Evolutionary conservation across 176 grass and related monocot genomes (phyloP).

Genomic region (Olyra latifolia): DNA sequence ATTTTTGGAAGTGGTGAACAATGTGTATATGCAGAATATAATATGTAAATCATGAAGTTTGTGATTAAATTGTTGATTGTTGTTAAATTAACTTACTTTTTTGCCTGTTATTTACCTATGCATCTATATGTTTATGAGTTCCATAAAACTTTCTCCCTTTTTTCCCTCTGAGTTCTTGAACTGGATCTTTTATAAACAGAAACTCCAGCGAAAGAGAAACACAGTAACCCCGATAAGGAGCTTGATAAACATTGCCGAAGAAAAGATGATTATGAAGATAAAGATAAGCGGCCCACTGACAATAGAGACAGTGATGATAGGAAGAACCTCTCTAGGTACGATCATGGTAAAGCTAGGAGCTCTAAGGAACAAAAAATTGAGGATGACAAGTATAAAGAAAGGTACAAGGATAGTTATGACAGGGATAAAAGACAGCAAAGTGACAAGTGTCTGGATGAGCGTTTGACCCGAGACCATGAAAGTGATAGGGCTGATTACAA

Average conservation of each 20-base stretch:
- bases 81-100: neutral
- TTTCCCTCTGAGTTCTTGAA: conserved; percentile 10
- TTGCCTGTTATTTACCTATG: neutral
- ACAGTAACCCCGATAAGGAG: conserved; percentile 52
- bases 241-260: conserved; percentile 59
- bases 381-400: conserved; percentile 77
- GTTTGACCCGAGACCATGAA: conserved; percentile 40
- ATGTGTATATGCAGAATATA: neutral
- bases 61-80: neutral
- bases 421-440: conserved; percentile 63
- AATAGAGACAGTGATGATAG: conserved; percentile 73
- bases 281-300: conserved; percentile 63
- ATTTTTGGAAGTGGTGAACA: neutral
- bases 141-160: neutral
- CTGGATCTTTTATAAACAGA: conserved; percentile 39
- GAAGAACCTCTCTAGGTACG: conserved; percentile 71
- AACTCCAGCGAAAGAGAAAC: conserved; percentile 50
- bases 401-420: conserved; percentile 61
- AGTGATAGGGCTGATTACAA: conserved; percentile 63
- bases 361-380: conserved; percentile 79
- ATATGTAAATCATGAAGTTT: neutral
- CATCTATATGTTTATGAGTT: conserved; percentile 2
- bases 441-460: conserved; percentile 57
- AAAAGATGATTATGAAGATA: conserved; percentile 64
- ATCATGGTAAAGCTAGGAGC: conserved; percentile 66